Base-by-base conservation (phyloP, 306 rosid genomes). In the Mucuna pruriens region DNA sequence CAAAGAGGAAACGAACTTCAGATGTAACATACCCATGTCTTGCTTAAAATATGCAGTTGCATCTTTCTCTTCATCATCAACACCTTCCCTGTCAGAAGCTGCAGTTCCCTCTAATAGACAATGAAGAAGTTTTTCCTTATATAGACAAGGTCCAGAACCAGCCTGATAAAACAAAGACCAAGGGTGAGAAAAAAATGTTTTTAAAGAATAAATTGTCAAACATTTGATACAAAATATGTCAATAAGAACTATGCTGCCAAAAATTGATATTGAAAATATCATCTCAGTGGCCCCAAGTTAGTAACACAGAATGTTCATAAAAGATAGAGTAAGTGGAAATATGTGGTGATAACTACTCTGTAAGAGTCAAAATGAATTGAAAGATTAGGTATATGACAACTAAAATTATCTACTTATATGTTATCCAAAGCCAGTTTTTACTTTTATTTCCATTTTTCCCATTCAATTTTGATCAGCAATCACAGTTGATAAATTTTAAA, bases 71-170 rank as follows among this genome's bases (percentile, higher is more conserved):
- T 87, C 94, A 38, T 80, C 91, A 29, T 33, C 90, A 39, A 79
- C 49, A 65, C 77, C 75, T 73, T 75, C 93, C 6, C 40, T 65
- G 19, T 81, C 54, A 77, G 97, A 82, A 71, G 92, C 97, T 36
- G 86, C 85, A 65, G 98, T 93, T 29, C 94, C 99, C 84, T 91
- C 97, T 38, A 95, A 85, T 57, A 93, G 84, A 88, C 54, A 77
- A 57, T 7, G 87, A 45, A 89, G 86, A 70, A 93, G 82, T 73
- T 86, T 87, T 69, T 77, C 81, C 88, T 88, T 93, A 23, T 96
- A 83, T 78, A 95, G 79, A 80, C 86, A 31, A 73, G 62, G 83
- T 85, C 92, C 94, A 77, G 90, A 80, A 85, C 85, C 76, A 75
- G 88, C 91, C 99, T 93, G 83, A 48, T 45, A 62, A 68, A 83